phyloP scores from a whole-genome alignment of 1,284 basidiomycete genomes.

The Ustilago curta region DNA sequence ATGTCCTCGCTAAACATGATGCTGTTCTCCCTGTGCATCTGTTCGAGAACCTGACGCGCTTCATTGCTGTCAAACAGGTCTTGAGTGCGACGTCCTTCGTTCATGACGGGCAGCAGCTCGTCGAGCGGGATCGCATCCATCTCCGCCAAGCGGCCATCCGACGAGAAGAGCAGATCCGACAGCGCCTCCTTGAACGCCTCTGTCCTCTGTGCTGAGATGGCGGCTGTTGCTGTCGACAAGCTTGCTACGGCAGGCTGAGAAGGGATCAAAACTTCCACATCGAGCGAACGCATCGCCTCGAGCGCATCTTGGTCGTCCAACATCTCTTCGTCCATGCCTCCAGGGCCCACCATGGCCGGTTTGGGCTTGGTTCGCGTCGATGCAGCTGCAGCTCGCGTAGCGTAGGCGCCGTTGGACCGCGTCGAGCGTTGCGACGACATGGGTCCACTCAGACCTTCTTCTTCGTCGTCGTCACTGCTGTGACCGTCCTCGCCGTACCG shows the following conservation, averaged over 20 bases:
- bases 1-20: constrained; percentile 77
- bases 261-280: constrained; percentile 36
- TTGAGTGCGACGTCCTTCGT: constrained; percentile 79
- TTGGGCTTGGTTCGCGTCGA: constrained; percentile 20
- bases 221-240: constrained; percentile 5
- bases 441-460: constrained; percentile 33
- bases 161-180: constrained; percentile 74
- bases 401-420: constrained; percentile 54
- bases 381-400: constrained; percentile 52
- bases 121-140: constrained; percentile 77
- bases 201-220: constrained; percentile 33
- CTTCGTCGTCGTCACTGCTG: constrained; percentile 46
- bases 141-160: constrained; percentile 71
- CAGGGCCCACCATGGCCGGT: constrained; percentile 40
- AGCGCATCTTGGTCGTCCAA: constrained; percentile 51
- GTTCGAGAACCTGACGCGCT: constrained; percentile 73
- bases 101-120: constrained; percentile 81
- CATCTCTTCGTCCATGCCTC: constrained; percentile 41
- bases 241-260: constrained; percentile 22
- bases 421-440: constrained; percentile 35
- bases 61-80: constrained; percentile 83
- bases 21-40: constrained; percentile 85
- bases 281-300: constrained; percentile 57
- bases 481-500: constrained; percentile 41
- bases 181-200: constrained; percentile 74